Conservation (phyloP, 129 eudicot genomes). For the Artemisia annua region DNA sequence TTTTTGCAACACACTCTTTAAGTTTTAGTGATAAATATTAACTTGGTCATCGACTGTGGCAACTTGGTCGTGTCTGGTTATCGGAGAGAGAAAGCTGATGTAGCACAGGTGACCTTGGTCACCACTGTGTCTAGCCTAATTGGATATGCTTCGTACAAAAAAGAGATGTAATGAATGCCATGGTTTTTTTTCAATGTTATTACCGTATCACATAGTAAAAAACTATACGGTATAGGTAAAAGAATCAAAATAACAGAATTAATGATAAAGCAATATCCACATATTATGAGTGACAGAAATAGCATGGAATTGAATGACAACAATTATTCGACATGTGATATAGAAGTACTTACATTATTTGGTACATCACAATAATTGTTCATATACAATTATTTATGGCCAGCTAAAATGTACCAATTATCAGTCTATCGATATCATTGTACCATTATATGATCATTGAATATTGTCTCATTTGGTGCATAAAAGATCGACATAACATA, state of each 20-base stretch:
- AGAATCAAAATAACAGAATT: not conserved
- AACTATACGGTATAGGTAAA: not conserved
- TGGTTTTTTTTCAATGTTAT: too few relatives aligned
- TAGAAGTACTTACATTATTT: constrained; percentile 31
- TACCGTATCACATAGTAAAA: not conserved
- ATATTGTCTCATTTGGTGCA: too few relatives aligned
- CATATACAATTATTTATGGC: constrained; percentile 13
- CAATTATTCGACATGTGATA: constrained; percentile 25
- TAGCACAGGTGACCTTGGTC: too few relatives aligned
- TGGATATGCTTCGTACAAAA: too few relatives aligned
- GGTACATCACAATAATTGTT: constrained; percentile 32
- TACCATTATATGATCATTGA: not conserved
- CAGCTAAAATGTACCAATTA: constrained; percentile 8
- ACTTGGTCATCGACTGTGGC: too few relatives aligned
- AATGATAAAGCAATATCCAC: not conserved
- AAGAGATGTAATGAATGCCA: too few relatives aligned
- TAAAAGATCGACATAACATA: too few relatives aligned
- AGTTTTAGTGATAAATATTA: too few relatives aligned
- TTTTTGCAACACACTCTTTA: too few relatives aligned
- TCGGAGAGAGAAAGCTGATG: too few relatives aligned
- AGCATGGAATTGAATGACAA: constrained; percentile 22
- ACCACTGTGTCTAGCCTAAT: too few relatives aligned
- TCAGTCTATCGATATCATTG: constrained; percentile 22
- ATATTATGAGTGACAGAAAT: constrained; percentile 25
- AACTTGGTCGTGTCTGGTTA: too few relatives aligned